These are phyloP conservation scores for Backusella liffmaniae DNA, from an alignment of 192 early-diverging fungal species.

Conservation along the genomic window DNA sequence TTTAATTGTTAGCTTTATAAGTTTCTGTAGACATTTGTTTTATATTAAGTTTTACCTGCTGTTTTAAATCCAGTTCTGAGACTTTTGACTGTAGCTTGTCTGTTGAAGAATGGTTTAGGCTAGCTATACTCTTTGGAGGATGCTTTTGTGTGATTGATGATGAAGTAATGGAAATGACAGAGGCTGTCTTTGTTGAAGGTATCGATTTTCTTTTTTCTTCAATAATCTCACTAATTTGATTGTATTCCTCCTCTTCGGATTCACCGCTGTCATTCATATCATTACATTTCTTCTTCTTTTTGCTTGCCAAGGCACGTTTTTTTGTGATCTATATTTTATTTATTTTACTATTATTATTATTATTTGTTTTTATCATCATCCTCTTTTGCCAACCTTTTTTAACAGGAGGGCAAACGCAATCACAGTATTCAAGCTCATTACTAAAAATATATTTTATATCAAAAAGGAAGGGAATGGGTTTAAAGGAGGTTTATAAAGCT, in stretches of 20 bases:
- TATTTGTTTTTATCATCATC: not conserved
- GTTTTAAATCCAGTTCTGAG: conserved; percentile 2
- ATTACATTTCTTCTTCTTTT: not conserved
- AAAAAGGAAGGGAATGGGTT: conserved; percentile 13
- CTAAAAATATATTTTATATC: not conserved
- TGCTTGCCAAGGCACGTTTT: conserved; percentile 4
- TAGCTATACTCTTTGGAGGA: not conserved
- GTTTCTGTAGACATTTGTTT: not conserved
- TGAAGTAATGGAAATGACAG: conserved; percentile 9
- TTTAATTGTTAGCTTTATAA: not conserved
- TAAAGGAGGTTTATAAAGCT: not conserved
- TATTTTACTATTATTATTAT: not conserved
- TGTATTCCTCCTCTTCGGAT: conserved; percentile 3
- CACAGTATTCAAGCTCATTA: conserved; percentile 20
- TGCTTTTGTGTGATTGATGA: conserved; percentile 5
- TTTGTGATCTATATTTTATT: not conserved
- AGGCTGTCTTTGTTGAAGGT: not conserved
- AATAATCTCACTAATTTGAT: not conserved
- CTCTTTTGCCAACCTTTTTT: conserved; percentile 18
- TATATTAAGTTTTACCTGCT: conserved; percentile 1
- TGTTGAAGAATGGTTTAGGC: not conserved
- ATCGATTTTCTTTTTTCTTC: conserved; percentile 4
- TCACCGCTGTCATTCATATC: conserved; percentile 1
- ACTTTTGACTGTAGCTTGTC: conserved; percentile 2
- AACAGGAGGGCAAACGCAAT: conserved; percentile 21